These are phyloP conservation scores for Bryum argenteum DNA, from an alignment of 225 moss, liverwort and hornwort genomes.

Conservation along the genomic window DNA sequence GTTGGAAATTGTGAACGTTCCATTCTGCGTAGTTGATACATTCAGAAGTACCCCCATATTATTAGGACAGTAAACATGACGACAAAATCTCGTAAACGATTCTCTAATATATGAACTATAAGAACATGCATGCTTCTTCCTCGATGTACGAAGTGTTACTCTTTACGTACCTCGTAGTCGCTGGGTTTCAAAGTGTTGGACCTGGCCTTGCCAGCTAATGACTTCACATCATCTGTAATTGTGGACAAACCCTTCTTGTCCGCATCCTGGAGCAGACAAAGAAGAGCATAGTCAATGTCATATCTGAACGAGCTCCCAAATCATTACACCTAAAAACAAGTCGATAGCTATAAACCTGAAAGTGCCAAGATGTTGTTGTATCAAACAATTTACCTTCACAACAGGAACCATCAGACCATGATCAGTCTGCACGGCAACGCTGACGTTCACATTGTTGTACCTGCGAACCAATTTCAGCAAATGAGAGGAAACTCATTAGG, in stretches of 20 bases:
- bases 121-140: not conserved
- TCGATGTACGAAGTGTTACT: not conserved
- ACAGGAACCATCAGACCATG: conserved; percentile 90
- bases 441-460: conserved; percentile 82
- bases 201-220: conserved; percentile 75
- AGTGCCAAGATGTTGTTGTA: not conserved
- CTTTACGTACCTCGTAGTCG: conserved; percentile 70
- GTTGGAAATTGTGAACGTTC: conserved; percentile 88
- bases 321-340: not conserved
- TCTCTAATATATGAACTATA: conserved; percentile 1
- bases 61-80: not conserved
- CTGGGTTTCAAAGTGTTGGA: conserved; percentile 73
- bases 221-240: conserved; percentile 81
- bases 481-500: conserved; percentile 3
- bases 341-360: not conserved
- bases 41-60: not conserved
- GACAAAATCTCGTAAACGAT: not conserved
- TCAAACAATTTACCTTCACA: conserved; percentile 64
- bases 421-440: conserved; percentile 92
- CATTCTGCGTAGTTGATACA: conserved; percentile 57
- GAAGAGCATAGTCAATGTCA: not conserved
- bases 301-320: not conserved
- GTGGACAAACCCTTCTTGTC: conserved; percentile 85
- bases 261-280: conserved; percentile 64
- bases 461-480: conserved; percentile 42